These are phyloP conservation scores for Naegleria lovaniensis DNA, from an alignment of 208 protist genomes.

Conservation along the genomic window DNA sequence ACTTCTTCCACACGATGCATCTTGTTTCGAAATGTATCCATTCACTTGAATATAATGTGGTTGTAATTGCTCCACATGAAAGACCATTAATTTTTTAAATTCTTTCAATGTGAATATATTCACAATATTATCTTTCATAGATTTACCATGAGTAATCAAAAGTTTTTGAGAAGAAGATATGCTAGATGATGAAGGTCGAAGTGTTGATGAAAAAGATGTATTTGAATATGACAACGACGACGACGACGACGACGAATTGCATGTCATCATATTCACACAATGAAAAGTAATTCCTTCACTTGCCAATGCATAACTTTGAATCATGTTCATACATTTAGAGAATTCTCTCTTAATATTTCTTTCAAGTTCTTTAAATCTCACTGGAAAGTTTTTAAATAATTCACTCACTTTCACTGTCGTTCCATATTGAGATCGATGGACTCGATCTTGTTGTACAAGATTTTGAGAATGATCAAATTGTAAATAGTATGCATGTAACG, in stretches of 20 bases:
- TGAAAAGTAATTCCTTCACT: background rate
- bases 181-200: background rate
- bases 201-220: background rate
- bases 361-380: conserved; percentile 72
- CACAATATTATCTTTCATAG: background rate
- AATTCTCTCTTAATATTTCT: conserved; percentile 63
- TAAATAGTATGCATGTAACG: no score
- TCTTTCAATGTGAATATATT: background rate
- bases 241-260: background rate
- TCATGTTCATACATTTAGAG: conserved; percentile 36
- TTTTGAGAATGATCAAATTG: conserved; percentile 19
- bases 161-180: background rate
- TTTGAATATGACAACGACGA: background rate
- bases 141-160: background rate
- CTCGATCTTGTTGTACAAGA: background rate
- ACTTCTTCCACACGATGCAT: conserved; percentile 30
- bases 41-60: conserved; percentile 20
- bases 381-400: conserved; percentile 75
- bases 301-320: conserved; percentile 53
- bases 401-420: conserved; percentile 65
- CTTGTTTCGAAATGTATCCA: conserved; percentile 35
- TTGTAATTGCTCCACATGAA: background rate
- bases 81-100: background rate
- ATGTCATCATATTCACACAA: background rate
- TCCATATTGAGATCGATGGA: conserved; percentile 38